phyloP scores from a whole-genome alignment of 345 rosid genomes.

The Gossypium ekmanianum region DNA sequence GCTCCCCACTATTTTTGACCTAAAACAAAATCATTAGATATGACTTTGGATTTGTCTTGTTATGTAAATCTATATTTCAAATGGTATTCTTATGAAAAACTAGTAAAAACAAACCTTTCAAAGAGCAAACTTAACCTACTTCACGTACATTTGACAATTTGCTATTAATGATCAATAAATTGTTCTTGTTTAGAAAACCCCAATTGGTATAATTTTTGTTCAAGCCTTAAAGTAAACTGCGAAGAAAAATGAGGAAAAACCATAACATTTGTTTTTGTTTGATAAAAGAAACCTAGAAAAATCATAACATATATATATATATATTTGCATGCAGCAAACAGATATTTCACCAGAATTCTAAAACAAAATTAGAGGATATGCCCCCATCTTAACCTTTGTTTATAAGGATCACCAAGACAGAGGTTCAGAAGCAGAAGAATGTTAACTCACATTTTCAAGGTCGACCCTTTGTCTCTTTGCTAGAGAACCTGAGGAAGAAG shows the following conservation, averaged over 20 bases:
- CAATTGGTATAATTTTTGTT: neutral
- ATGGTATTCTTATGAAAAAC: neutral
- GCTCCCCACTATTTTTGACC: constrained; percentile 35
- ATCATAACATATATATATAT: neutral
- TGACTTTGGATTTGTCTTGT: neutral
- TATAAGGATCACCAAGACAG: neutral
- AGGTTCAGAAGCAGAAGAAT: neutral
- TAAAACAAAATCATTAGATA: constrained; percentile 16
- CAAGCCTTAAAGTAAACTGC: neutral
- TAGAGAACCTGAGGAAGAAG: constrained; percentile 32
- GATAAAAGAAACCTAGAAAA: neutral
- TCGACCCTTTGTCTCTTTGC: constrained; percentile 59
- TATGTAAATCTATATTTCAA: neutral
- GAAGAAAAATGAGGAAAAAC: neutral
- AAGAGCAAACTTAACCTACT: neutral
- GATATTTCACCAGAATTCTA: neutral
- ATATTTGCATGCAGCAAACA: neutral
- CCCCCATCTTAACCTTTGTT: neutral
- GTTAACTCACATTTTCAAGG: constrained; percentile 34
- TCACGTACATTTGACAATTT: neutral
- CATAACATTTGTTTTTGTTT: neutral
- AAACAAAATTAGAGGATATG: neutral
- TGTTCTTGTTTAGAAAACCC: neutral
- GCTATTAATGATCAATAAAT: neutral
- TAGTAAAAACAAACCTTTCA: neutral